Conservation (phyloP, 2,329 filamentous ascomycete species). For the Penicillium sclerotigenum region DNA sequence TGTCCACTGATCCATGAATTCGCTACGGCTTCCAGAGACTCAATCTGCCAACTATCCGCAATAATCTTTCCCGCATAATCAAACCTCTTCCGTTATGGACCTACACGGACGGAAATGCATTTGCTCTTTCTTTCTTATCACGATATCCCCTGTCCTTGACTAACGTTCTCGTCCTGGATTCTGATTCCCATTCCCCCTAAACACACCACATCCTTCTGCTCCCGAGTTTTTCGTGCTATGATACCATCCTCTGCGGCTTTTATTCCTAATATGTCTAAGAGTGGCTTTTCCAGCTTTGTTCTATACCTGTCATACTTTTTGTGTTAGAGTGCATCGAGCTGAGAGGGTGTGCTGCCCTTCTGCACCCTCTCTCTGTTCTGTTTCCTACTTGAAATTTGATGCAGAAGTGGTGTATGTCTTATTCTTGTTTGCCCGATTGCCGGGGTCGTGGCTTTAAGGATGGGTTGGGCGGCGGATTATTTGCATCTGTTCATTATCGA, state of each 20-base stretch:
- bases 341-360: conserved; percentile 10
- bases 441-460: conserved; percentile 12
- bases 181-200: conserved; percentile 6
- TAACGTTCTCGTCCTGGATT: conserved; percentile 34
- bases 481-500: conserved; percentile 9
- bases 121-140: conserved; percentile 30
- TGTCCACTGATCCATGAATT: conserved; percentile 27
- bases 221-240: conserved; percentile 33
- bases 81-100: conserved; percentile 19
- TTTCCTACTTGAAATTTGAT: conserved; percentile 14
- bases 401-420: conserved; percentile 4
- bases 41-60: conserved; percentile 37
- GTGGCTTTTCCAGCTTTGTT: conserved; percentile 27
- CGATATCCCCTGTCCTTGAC: conserved; percentile 35
- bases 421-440: conserved; percentile 9
- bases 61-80: conserved; percentile 31
- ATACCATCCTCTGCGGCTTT: conserved; percentile 36
- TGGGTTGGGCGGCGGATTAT: conserved; percentile 14
- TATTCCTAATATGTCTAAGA: conserved; percentile 30
- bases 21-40: conserved; percentile 34
- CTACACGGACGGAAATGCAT: conserved; percentile 17
- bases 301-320: conserved; percentile 19
- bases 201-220: conserved; percentile 1
- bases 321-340: conserved; percentile 23
- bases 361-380: conserved; percentile 8